Conservation (phyloP, 805 yeast genomes). For the Suhomyces tanzawaensis region DNA sequence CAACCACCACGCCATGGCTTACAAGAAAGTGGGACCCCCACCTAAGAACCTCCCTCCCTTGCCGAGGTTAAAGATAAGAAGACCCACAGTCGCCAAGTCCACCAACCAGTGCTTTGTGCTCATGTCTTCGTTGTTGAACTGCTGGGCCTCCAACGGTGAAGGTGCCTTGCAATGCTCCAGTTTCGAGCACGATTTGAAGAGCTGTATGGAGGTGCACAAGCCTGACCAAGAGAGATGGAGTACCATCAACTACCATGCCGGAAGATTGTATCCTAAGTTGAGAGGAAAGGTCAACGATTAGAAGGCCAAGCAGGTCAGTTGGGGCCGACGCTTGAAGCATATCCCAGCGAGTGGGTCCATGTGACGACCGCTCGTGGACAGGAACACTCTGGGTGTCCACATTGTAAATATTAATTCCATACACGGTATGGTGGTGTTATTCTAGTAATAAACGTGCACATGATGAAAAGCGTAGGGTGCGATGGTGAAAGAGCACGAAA, state of each 20-base stretch:
- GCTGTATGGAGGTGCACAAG: slow-evolving; percentile 59
- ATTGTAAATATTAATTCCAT: not conserved
- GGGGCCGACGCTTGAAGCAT: too few relatives aligned
- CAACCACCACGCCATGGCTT: slow-evolving; percentile 31
- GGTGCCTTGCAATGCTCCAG: slow-evolving; percentile 65
- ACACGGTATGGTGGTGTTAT: not conserved
- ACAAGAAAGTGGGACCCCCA: slow-evolving; percentile 41
- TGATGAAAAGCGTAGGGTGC: not conserved
- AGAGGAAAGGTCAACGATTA: slow-evolving; percentile 43
- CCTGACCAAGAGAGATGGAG: slow-evolving; percentile 41
- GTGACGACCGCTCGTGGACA: too few relatives aligned
- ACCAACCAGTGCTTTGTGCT: slow-evolving; percentile 74
- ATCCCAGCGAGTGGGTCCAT: too few relatives aligned
- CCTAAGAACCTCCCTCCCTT: slow-evolving; percentile 60
- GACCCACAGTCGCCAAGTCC: slow-evolving; percentile 53
- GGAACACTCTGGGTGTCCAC: too few relatives aligned
- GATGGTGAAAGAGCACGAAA: not conserved
- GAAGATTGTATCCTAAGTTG: slow-evolving; percentile 54
- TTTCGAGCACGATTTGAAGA: slow-evolving; percentile 67
- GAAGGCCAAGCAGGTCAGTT: too few relatives aligned
- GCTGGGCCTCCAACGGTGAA: slow-evolving; percentile 97
- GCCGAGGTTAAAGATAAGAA: slow-evolving; percentile 69
- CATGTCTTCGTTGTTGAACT: slow-evolving; percentile 82
- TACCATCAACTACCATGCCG: slow-evolving; percentile 55
- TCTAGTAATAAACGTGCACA: not conserved